phyloP scores from a whole-genome alignment of 148 eudicot genomes.

The Linanthus parryae region DNA sequence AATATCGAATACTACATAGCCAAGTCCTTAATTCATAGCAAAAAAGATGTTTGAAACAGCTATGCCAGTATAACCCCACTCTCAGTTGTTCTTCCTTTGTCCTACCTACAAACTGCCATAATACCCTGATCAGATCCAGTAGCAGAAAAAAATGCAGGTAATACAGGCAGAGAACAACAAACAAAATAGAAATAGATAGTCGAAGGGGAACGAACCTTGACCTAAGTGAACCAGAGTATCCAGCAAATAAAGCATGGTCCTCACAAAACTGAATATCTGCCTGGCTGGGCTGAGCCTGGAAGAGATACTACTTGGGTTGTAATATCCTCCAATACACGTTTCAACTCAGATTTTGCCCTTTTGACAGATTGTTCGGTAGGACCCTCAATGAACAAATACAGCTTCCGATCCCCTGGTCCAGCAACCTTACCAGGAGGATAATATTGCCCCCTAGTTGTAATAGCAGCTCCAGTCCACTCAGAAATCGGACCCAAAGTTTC shows the following conservation, averaged over 20 bases:
- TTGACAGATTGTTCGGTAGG: conserved; percentile 75
- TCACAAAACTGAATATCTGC: conserved; percentile 63
- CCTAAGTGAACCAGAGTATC: no score
- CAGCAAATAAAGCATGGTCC: background rate
- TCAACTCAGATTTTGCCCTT: conserved; percentile 63
- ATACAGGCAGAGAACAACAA: no score
- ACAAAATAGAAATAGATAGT: no score
- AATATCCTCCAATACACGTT: conserved; percentile 69
- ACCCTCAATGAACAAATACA: conserved; percentile 72
- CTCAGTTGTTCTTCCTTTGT: background rate
- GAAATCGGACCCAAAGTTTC: conserved; percentile 77
- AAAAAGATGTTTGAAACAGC: conserved; percentile 1
- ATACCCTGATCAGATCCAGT: conserved; percentile 6
- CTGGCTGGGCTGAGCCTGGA: conserved; percentile 66
- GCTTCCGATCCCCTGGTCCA: conserved; percentile 64
- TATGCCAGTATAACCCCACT: background rate
- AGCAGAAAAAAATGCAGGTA: no score
- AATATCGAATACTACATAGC: background rate
- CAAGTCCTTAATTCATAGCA: background rate
- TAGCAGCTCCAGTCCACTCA: conserved; percentile 84
- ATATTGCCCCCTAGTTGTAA: conserved; percentile 70
- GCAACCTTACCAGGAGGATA: conserved; percentile 60
- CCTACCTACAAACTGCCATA: background rate
- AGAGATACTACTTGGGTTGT: conserved; percentile 55
- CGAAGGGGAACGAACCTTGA: no score